Evolutionary conservation across 805 yeast species (phyloP).

Genomic region (Monosporozyma siamensis): DNA sequence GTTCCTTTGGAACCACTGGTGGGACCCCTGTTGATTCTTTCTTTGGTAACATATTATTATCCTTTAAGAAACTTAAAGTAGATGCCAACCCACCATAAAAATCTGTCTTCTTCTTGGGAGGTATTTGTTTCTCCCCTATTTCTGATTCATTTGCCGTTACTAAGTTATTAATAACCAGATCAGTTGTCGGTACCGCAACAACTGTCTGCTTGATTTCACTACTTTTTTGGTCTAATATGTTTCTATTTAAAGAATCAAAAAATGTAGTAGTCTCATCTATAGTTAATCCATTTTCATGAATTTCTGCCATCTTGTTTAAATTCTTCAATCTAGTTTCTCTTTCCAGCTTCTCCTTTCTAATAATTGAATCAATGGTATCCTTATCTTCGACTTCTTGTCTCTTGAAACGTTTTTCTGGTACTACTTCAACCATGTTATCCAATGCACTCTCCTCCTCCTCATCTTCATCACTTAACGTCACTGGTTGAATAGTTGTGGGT

Average conservation of each 20-base stretch:
- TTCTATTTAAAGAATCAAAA: constrained; percentile 15
- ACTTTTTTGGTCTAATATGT: too few species aligned
- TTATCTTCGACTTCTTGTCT: constrained; percentile 1
- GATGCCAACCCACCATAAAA: constrained; percentile 27
- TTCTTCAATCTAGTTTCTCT: constrained; percentile 3
- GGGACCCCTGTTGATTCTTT: neutral
- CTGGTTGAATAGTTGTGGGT: constrained; percentile 27
- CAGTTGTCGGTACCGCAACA: too few species aligned
- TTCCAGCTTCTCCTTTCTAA: constrained; percentile 26
- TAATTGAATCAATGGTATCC: constrained; percentile 33
- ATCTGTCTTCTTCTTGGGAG: constrained; percentile 7
- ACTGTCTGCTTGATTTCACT: too few species aligned
- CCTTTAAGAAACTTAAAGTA: constrained; percentile 17
- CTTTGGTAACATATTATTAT: neutral
- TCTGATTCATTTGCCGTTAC: too few species aligned
- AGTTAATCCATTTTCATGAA: constrained; percentile 5
- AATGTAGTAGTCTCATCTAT: constrained; percentile 35
- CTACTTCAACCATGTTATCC: neutral
- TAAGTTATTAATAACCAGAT: too few species aligned
- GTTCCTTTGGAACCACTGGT: too few species aligned
- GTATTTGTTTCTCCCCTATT: too few species aligned
- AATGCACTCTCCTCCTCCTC: neutral
- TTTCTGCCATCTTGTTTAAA: constrained; percentile 9
- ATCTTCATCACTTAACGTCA: constrained; percentile 27
- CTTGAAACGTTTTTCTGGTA: neutral